Evolutionary conservation across 1,139 yeast genomes (phyloP), one percentile per base, ranked within the genome.

Genomic region (Diutina ranongensis): DNA sequence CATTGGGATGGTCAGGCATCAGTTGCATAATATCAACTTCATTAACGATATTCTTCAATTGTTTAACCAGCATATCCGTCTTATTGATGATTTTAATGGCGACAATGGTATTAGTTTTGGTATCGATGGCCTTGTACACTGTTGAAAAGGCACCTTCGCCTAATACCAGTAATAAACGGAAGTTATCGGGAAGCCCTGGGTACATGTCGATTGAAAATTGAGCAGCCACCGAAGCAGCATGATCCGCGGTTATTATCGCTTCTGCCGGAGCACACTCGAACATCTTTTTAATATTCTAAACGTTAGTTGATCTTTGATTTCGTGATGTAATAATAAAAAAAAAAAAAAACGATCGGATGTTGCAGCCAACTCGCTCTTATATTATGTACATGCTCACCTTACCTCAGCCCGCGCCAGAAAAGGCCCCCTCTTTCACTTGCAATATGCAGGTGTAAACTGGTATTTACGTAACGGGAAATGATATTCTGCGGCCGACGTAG

Each of bases 91-190:
- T 79, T 60, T 92, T 92, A 54, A 92, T 77, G 19, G 98, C 97
- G 44, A 88, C 89, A 1, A 75, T 67, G 13, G 35, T 42, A 10
- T 55, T 53, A 4, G 59, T 49, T 55, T 81, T 79, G 34, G 67
- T 54, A 22, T 44, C 32, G 19, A 20, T 7, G 0, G 95, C 97
- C 55, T 78, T 78, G 63, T 80, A 88, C 4, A 89, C 97, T 21
- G 78, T 74, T 3, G 95, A 85, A 60, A 89, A 89, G 0, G 97
- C 97, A 15, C 97, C 97, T 59, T 85, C 92, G 1, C 89, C 89
- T 12, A 83, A 54, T 3, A 67, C 53, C 4, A 52, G 48, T 15
- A 52, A 22, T n/a, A 60, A 51, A n/a, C 41, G 47, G 50, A 57
- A 60, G 38, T 55, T 47, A 12, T 50, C 27, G 12, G 63, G 62